phyloP scores from a whole-genome alignment of 1,139 yeast species.

The Taiozyma onychis region DNA sequence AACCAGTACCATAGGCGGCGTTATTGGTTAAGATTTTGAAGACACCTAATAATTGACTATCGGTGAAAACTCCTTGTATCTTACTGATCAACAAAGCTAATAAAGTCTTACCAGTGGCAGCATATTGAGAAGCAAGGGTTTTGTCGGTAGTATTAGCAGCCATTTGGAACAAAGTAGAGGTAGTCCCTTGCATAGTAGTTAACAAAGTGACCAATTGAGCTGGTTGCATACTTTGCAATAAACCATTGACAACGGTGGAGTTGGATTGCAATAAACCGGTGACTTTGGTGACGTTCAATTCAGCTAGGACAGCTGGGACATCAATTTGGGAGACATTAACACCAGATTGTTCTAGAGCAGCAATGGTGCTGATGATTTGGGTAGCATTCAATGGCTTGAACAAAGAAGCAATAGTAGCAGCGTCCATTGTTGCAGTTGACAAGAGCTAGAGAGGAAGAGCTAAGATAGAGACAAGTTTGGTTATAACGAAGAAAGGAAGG shows the following conservation, averaged over 20 bases:
- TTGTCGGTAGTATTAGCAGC: conserved; percentile 9
- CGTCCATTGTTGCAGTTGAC: conserved; percentile 9
- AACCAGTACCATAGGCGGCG: conserved; percentile 25
- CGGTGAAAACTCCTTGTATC: conserved; percentile 16
- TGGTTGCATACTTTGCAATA: conserved; percentile 17
- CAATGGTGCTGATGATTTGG: conserved; percentile 17
- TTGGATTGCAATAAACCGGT: conserved; percentile 19
- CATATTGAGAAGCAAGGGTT: conserved; percentile 1
- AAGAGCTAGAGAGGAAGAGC: not conserved
- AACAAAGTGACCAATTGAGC: conserved; percentile 16
- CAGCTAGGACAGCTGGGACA: conserved; percentile 16
- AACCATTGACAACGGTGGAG: conserved; percentile 15
- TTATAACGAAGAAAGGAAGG: not conserved
- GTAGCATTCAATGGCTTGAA: conserved; percentile 21
- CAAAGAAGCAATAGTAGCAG: conserved; percentile 14
- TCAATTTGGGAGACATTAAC: conserved; percentile 18
- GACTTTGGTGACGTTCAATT: conserved; percentile 20
- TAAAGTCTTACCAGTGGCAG: conserved; percentile 11
- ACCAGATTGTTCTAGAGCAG: conserved; percentile 14
- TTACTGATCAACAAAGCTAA: conserved; percentile 14
- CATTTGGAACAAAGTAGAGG: conserved; percentile 14
- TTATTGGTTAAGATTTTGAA: conserved; percentile 17
- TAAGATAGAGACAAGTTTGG: too few species aligned
- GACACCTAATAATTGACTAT: conserved; percentile 19
- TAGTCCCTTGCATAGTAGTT: conserved; percentile 16